These are phyloP conservation scores for Phytophthora kernoviae DNA, from an alignment of 352 stramenopile genomes.

Conservation along the genomic window DNA sequence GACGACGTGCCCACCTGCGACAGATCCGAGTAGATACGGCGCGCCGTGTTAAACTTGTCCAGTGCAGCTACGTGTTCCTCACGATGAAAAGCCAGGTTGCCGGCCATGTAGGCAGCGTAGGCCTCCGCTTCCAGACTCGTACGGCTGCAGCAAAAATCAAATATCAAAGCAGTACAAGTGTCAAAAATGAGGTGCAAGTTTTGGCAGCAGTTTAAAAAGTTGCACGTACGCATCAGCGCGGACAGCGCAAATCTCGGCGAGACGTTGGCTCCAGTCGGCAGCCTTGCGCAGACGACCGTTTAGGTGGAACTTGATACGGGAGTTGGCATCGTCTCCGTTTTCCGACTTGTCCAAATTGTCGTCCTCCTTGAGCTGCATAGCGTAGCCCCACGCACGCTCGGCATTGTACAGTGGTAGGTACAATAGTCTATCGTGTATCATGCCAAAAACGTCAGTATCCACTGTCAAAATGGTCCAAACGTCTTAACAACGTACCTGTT, in stretches of 20 bases:
- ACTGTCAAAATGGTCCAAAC: too few species aligned
- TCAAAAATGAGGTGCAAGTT: not conserved
- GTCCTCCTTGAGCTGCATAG: conserved; percentile 92
- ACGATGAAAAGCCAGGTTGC: conserved; percentile 89
- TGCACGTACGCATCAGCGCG: conserved; percentile 72
- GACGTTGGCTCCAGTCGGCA: conserved; percentile 84
- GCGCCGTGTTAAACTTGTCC: conserved; percentile 79
- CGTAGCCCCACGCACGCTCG: conserved; percentile 91
- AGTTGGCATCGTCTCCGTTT: conserved; percentile 85
- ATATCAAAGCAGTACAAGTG: not conserved
- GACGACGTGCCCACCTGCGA: conserved; percentile 80
- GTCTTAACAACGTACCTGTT: conserved; percentile 53
- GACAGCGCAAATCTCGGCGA: conserved; percentile 75
- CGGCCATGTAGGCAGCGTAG: conserved; percentile 89
- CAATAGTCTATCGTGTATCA: conserved; percentile 55
- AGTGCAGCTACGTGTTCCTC: conserved; percentile 84
- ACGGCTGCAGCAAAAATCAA: conserved; percentile 35
- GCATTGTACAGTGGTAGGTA: conserved; percentile 91
- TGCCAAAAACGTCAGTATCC: not conserved
- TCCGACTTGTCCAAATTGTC: conserved; percentile 89
- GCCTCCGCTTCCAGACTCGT: conserved; percentile 90
- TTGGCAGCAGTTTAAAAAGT: not conserved
- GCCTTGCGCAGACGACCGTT: conserved; percentile 87
- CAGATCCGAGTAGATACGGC: conserved; percentile 86
- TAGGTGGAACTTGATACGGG: conserved; percentile 90